These are phyloP conservation scores for Lichtheimia corymbifera DNA, from an alignment of 371 early-diverging fungal genomes.

Conservation along the genomic window DNA sequence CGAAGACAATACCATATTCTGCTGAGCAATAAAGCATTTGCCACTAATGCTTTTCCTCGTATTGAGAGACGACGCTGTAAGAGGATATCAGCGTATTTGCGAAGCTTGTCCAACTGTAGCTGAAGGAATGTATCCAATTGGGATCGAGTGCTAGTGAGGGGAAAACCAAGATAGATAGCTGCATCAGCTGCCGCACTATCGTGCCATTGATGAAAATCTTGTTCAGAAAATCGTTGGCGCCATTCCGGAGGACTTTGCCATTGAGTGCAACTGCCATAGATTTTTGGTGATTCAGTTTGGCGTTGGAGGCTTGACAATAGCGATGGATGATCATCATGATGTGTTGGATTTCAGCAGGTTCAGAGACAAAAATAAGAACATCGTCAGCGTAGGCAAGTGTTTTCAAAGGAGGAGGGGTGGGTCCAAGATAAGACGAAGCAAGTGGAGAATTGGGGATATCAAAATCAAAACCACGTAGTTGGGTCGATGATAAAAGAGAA, in stretches of 20 bases:
- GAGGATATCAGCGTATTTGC: slow-evolving; percentile 2
- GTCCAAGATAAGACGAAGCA: neutral
- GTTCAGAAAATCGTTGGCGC: neutral
- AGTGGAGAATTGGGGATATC: neutral
- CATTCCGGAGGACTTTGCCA: neutral
- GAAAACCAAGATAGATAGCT: slow-evolving; percentile 23
- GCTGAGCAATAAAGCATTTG: slow-evolving; percentile 3
- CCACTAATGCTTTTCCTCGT: slow-evolving; percentile 1
- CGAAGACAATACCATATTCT: slow-evolving; percentile 2
- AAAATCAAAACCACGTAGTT: neutral
- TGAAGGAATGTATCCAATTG: slow-evolving; percentile 18
- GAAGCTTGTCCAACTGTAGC: slow-evolving; percentile 7
- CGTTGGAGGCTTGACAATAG: neutral
- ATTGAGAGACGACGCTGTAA: neutral
- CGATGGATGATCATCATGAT: neutral
- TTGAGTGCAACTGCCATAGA: neutral
- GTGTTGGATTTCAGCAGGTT: neutral
- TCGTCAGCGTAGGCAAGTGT: slow-evolving; percentile 17
- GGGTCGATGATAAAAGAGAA: neutral
- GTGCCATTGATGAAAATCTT: slow-evolving; percentile 4
- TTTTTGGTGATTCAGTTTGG: neutral
- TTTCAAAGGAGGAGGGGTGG: neutral
- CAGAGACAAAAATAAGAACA: slow-evolving; percentile 4
- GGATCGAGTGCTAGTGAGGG: slow-evolving; percentile 6
- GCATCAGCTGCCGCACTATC: slow-evolving; percentile 7